Evolutionary conservation across 768 basidiomycete genomes (phyloP).

Genomic region (Suillus weaverae): DNA sequence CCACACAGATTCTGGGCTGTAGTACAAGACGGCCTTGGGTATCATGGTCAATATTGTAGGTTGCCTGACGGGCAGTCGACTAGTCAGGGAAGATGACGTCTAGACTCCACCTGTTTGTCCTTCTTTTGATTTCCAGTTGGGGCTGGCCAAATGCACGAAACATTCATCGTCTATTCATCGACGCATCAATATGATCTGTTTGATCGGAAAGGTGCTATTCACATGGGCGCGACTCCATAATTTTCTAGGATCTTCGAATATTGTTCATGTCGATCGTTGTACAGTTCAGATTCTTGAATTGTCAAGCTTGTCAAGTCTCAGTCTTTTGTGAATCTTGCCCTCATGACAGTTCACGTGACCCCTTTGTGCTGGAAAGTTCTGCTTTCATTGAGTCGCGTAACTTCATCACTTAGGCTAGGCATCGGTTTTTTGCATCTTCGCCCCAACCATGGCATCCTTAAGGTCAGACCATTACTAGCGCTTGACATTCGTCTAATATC

Average conservation of each 20-base stretch:
- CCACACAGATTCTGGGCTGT: constrained; percentile 61
- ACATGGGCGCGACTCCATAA: neutral
- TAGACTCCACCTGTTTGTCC: constrained; percentile 5
- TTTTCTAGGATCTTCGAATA: neutral
- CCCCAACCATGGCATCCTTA: constrained; percentile 24
- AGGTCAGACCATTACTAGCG: constrained; percentile 21
- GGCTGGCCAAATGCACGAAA: neutral
- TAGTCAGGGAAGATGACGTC: constrained; percentile 2
- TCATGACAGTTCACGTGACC: constrained; percentile 24
- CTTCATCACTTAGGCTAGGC: neutral
- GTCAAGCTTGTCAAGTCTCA: neutral
- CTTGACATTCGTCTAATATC: neutral
- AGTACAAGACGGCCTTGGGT: constrained; percentile 84
- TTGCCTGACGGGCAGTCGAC: neutral
- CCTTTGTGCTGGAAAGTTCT: constrained; percentile 27
- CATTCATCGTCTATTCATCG: neutral
- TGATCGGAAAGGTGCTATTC: neutral
- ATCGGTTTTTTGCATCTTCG: neutral
- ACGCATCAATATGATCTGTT: no score
- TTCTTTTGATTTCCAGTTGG: constrained; percentile 9
- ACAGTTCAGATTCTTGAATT: neutral
- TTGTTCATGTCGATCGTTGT: neutral
- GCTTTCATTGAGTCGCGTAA: constrained; percentile 4
- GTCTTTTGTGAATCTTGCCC: neutral
- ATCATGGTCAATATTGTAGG: constrained; percentile 30